Conservation (phyloP, 2,329 filamentous ascomycete genomes). For the Tolypocladium inflatum region DNA sequence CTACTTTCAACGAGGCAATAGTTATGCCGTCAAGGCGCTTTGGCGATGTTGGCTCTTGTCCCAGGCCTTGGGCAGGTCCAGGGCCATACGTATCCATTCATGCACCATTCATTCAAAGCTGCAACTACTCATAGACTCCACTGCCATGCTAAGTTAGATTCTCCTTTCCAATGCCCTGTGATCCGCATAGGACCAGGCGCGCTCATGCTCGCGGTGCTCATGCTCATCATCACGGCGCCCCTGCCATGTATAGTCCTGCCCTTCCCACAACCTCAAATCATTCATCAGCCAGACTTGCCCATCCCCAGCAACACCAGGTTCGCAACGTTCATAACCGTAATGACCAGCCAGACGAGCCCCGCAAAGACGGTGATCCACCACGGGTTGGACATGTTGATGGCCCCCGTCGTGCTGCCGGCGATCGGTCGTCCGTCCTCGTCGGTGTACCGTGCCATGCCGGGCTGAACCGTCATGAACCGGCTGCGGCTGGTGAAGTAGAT, state of each 20-base stretch:
- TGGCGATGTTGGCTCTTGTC: not conserved
- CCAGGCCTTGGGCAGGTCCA: too few relatives aligned
- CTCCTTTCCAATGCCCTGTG: not conserved
- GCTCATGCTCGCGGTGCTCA: not conserved
- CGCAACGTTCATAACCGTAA: slow-evolving; percentile 71
- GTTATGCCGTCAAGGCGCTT: not conserved
- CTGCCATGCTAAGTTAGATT: not conserved
- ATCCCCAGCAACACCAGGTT: slow-evolving; percentile 55
- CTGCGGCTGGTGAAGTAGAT: slow-evolving; percentile 77
- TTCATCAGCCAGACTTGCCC: not conserved
- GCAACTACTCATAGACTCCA: not conserved
- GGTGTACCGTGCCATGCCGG: slow-evolving; percentile 27
- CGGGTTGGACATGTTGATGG: slow-evolving; percentile 60
- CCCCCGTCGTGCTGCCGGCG: not conserved
- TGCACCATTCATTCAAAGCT: too few relatives aligned
- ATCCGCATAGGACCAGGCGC: not conserved
- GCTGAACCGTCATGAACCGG: slow-evolving; percentile 67
- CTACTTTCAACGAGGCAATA: not conserved
- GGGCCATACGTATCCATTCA: too few relatives aligned
- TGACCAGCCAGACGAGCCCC: slow-evolving; percentile 60
- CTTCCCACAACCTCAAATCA: too few relatives aligned
- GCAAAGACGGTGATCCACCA: slow-evolving; percentile 51
- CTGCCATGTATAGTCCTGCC: not conserved
- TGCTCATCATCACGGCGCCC: not conserved
- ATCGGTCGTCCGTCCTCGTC: not conserved